These are phyloP conservation scores for Gaultheria prostrata DNA, from an alignment of 148 eudicot species.

Conservation along the genomic window DNA sequence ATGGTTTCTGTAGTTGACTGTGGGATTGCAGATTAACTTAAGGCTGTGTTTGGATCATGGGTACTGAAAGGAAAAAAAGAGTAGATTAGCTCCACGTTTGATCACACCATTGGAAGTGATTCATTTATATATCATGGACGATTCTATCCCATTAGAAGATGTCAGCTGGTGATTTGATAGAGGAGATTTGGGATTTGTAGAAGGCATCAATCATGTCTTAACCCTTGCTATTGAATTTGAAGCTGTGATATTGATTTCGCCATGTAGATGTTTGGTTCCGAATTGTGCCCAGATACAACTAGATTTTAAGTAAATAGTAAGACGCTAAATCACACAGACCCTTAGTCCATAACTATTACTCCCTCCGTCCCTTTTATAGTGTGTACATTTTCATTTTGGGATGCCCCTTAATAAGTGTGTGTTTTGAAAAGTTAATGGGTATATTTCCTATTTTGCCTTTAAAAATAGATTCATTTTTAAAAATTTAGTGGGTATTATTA, in stretches of 20 bases:
- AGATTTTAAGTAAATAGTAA: background rate
- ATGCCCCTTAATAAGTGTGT: too few species aligned
- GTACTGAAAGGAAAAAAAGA: too few species aligned
- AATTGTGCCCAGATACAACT: background rate
- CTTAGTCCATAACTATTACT: too few species aligned
- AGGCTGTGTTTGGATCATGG: background rate
- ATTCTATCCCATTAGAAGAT: background rate
- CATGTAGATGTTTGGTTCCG: background rate
- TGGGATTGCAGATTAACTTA: conserved; percentile 19
- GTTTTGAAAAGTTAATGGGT: too few species aligned
- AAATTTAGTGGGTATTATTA: too few species aligned
- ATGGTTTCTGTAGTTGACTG: conserved; percentile 44
- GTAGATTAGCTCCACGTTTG: conserved; percentile 8
- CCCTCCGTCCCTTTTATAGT: too few species aligned
- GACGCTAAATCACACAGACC: background rate
- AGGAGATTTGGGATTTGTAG: conserved; percentile 2
- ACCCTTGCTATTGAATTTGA: background rate
- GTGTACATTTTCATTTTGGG: too few species aligned
- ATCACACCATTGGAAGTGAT: conserved; percentile 23
- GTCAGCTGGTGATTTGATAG: background rate
- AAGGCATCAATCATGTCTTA: conserved; percentile 14
- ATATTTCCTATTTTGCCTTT: too few species aligned
- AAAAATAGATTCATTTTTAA: too few species aligned
- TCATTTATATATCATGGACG: conserved; percentile 7
- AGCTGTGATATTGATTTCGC: background rate